Base-by-base conservation (phyloP, 2,329 filamentous ascomycete genomes). In the Ascochyta pisi region DNA sequence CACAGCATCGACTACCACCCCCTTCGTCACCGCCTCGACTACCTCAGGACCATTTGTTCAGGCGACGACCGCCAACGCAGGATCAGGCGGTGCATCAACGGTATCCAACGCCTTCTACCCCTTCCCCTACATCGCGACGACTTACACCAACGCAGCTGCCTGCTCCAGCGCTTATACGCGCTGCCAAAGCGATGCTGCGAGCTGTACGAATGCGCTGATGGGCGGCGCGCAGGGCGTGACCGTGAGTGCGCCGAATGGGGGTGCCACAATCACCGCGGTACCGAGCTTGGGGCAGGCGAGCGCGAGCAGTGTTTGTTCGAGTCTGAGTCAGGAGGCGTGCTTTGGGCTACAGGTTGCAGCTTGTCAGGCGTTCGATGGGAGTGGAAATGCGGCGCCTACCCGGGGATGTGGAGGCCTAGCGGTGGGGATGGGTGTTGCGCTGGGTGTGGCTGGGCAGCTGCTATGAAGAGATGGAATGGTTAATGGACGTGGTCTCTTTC, bases 111-210 rank as follows among this genome's bases (percentile, higher is more conserved):
- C 76, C 12, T 79, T 74, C 57, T 85, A 80, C 59, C 82, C 83
- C 16, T 84, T 84, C 60, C 68, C 82, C 47, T 77, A 77, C 62
- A 81, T 85, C 47, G 80, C 83, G 15, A 85, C 83, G 2, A 79
- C 79, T 54, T 84, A 84, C 67, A 68, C 74, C 27, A 79, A 83
- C 55, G 78, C 80, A 57, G 78, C 75, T 47, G 76, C 77, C 35
- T 86, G 83, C 70, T 81, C 81, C 26, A 80, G 79, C 43, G 83
- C 83, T 70, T 85, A 83, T 72, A 80, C 80, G 31, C 74, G 75
- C 52, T 85, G 83, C 57, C 77, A 82, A 65, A 76, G 72, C 37
- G 78, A 83, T 73, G 72, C 71, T 70, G 67, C 70, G 57, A 70
- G 68, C 60, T 76, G 73, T 53, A 75, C 73, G 57, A 58, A 66